Evolutionary conservation across 2,329 filamentous ascomycete genomes (phyloP).

Genomic region (Paecilomyces niveus): DNA sequence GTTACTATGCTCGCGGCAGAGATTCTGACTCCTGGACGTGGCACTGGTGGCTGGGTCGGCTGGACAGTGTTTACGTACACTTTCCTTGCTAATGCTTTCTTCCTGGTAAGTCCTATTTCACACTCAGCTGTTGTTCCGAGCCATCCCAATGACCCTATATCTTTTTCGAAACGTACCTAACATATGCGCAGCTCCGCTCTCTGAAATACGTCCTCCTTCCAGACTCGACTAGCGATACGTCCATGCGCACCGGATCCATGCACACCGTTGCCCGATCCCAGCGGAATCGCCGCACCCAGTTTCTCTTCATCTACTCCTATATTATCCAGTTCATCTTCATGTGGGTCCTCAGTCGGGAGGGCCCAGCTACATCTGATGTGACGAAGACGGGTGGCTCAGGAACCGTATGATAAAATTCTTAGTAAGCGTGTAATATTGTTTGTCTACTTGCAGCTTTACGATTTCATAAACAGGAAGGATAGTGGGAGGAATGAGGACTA

Average conservation of each 20-base stretch:
- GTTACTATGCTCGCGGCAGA: slow-evolving; percentile 75
- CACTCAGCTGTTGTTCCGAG: not conserved
- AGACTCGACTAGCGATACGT: slow-evolving; percentile 62
- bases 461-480: not conserved
- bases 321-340: slow-evolving; percentile 91
- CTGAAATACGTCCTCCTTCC: slow-evolving; percentile 93
- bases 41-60: slow-evolving; percentile 79
- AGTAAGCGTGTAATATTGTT: slow-evolving; percentile 1
- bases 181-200: slow-evolving; percentile 65
- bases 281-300: slow-evolving; percentile 80
- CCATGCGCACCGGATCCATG: slow-evolving; percentile 52
- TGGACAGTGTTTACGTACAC: slow-evolving; percentile 89
- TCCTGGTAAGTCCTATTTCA: slow-evolving; percentile 58
- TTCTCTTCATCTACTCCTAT: slow-evolving; percentile 91
- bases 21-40: slow-evolving; percentile 67
- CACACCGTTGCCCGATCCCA: slow-evolving; percentile 75
- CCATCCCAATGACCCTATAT: not conserved
- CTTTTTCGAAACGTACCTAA: not conserved
- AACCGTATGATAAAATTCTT: slow-evolving; percentile 1
- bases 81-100: slow-evolving; percentile 89
- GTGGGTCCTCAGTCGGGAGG: slow-evolving; percentile 63
- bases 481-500: not conserved
- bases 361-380: slow-evolving; percentile 27
- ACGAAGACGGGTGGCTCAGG: slow-evolving; percentile 8
- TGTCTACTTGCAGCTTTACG: slow-evolving; percentile 1